These are phyloP conservation scores for Clohesyomyces aquaticus DNA, from an alignment of 495 filamentous ascomycete species.

Conservation along the genomic window DNA sequence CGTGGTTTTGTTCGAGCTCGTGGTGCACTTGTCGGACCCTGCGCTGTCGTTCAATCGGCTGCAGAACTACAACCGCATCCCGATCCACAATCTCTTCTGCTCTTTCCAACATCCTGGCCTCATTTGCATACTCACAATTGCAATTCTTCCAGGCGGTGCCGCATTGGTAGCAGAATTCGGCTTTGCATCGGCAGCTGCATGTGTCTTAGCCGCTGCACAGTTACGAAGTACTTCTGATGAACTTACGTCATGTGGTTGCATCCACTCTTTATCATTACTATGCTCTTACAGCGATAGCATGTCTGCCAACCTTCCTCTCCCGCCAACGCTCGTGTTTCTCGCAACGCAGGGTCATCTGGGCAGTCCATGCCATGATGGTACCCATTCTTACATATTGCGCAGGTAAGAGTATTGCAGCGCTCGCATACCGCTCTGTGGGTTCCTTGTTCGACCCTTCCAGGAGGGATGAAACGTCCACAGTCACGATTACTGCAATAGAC, in stretches of 20 bases:
- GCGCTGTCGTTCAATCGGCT: constrained; percentile 15
- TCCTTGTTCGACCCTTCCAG: neutral
- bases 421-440: constrained; percentile 4
- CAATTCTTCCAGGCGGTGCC: constrained; percentile 14
- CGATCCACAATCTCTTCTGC: constrained; percentile 22
- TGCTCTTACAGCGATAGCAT: constrained; percentile 11
- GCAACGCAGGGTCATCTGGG: constrained; percentile 14
- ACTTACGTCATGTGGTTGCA: constrained; percentile 36
- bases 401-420: constrained; percentile 11
- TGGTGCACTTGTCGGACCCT: neutral
- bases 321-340: constrained; percentile 9
- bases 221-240: neutral
- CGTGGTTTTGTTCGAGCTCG: constrained; percentile 3
- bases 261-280: constrained; percentile 16
- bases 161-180: constrained; percentile 33
- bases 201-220: neutral
- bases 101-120: constrained; percentile 6
- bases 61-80: neutral
- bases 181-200: constrained; percentile 20
- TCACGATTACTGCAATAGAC: constrained; percentile 17
- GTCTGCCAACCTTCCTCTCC: constrained; percentile 12
- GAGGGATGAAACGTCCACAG: constrained; percentile 16
- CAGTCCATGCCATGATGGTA: constrained; percentile 20
- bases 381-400: constrained; percentile 20
- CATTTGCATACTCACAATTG: constrained; percentile 12